Percentiles rank a stretch among this genome's conserved stretches.
Conservation (phyloP, 169 alveolate genomes). For the Eimeria acervulina region DNA sequence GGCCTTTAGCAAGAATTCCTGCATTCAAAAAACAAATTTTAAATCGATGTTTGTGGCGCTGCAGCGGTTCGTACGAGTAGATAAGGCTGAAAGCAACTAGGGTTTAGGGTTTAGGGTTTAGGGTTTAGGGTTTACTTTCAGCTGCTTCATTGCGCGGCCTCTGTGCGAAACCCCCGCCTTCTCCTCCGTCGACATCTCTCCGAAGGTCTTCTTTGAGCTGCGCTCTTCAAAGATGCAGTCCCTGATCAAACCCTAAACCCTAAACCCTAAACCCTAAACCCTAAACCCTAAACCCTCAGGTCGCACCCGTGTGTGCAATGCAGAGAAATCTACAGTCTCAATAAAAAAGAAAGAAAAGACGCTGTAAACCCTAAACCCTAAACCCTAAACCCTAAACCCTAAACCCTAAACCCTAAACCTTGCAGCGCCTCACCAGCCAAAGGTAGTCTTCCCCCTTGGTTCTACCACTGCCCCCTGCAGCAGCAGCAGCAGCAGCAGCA, state of each 20-base stretch:
- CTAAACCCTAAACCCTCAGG: not conserved
- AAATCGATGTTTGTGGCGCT: not conserved
- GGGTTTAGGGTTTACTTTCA: conserved; percentile 7
- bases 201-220: not conserved
- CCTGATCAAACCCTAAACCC: not conserved
- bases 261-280: conserved; percentile 31
- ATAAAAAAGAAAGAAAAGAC: not conserved
- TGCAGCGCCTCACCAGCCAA: conserved; percentile 35
- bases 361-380: not conserved
- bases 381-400: conserved; percentile 19
- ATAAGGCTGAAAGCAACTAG: not conserved
- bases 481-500: conserved; percentile 23
- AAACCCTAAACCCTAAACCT: not conserved
- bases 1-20: conserved; percentile 32
- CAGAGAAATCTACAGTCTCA: too few species aligned
- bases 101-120: conserved; percentile 31
- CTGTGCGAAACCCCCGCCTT: conserved; percentile 22
- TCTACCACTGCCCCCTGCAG: not conserved
- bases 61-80: not conserved
- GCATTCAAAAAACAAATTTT: not conserved
- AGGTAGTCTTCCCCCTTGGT: conserved; percentile 18
- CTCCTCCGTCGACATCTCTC: conserved; percentile 31
- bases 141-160: conserved; percentile 14
- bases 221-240: not conserved
- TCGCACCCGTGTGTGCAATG: not conserved